Conservation (phyloP, 1,284 basidiomycete species). For the Tilletia caries region DNA sequence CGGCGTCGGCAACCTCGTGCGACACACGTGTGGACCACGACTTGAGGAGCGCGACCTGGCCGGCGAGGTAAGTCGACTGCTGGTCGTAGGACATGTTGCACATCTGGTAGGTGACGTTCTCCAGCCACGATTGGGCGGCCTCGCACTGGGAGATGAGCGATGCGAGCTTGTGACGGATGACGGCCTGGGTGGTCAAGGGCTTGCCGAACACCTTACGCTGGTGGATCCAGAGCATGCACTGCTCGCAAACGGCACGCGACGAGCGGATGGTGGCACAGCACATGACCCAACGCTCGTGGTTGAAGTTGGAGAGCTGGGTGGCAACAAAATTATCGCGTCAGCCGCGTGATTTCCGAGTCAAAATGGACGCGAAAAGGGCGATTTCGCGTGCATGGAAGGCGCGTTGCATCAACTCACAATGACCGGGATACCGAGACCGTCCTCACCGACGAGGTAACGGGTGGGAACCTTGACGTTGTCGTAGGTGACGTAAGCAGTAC, state of each 20-base stretch:
- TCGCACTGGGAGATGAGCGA: conserved; percentile 79
- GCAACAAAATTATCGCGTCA: neutral
- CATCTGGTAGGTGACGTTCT: conserved; percentile 88
- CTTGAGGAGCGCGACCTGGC: conserved; percentile 75
- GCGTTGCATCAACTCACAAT: too few relatives aligned
- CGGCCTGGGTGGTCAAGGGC: conserved; percentile 74
- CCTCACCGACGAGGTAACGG: conserved; percentile 79
- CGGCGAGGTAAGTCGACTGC: conserved; percentile 61
- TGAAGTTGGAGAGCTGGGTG: conserved; percentile 56
- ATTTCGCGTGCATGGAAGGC: conserved; percentile 1
- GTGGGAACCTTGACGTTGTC: conserved; percentile 81
- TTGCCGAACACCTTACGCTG: conserved; percentile 53
- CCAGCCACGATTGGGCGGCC: conserved; percentile 80
- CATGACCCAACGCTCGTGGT: conserved; percentile 64
- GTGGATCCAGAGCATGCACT: conserved; percentile 49
- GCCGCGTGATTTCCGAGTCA: neutral
- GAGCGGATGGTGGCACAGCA: conserved; percentile 68
- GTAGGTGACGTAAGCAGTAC: conserved; percentile 79
- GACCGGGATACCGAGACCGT: conserved; percentile 76
- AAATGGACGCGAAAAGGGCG: neutral
- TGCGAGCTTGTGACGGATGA: conserved; percentile 79
- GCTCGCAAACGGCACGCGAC: conserved; percentile 42
- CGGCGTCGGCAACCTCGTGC: conserved; percentile 65
- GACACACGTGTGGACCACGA: conserved; percentile 50
- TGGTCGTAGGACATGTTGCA: conserved; percentile 71